Base-by-base conservation (phyloP, 495 filamentous ascomycete species). In the Neurospora sublineolata region DNA sequence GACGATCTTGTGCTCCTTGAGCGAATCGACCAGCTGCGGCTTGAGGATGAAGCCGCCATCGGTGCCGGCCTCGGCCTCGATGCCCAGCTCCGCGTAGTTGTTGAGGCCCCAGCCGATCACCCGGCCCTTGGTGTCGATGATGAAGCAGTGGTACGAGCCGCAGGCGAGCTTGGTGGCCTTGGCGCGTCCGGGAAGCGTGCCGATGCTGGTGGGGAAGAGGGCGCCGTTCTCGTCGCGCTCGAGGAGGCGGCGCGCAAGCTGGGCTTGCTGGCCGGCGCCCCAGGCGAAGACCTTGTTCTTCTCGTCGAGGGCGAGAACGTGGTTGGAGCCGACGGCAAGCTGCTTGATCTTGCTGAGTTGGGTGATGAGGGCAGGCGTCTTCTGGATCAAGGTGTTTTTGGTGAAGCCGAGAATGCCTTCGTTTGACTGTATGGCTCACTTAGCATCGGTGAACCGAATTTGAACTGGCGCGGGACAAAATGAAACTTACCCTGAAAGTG, bases 101-200 rank as follows among this genome's bases (percentile, higher is more conserved):
- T 97, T 98, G 41, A 93, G 81, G 7, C 94, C 94, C 93, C 94
- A 98, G 27, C 89, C 84, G 80, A 87, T 94, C 71, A 95, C 89
- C 38, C 89, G 85, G 40, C 87, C 89, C 44, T 89, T 86, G 23
- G 86, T 83, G 80, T 91, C 89, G 72, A 97, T 84, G 52, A 93
- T 92, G 74, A 97, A 92, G 73, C 84, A 87, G 80, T 93, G 90
- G 80, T 91, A 90, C n/a, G 86, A 84, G 52, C 92, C 92, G 72
- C 84, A 85, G 8, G 81, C 84, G 64, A 94, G 83, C 64, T 84
- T 79, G 4, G 77, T 82, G 44, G 89, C 86, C 73, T 86, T 84
- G 77, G 86, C 86, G 40, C 78, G 76, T 60, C 83, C 82, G 39
- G 89, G 87, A 8, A 94, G 85, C 2, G 72, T 27, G 33, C 89